Base-by-base conservation (phyloP, 2,329 filamentous ascomycete species). In the Fusarium sacchari region DNA sequence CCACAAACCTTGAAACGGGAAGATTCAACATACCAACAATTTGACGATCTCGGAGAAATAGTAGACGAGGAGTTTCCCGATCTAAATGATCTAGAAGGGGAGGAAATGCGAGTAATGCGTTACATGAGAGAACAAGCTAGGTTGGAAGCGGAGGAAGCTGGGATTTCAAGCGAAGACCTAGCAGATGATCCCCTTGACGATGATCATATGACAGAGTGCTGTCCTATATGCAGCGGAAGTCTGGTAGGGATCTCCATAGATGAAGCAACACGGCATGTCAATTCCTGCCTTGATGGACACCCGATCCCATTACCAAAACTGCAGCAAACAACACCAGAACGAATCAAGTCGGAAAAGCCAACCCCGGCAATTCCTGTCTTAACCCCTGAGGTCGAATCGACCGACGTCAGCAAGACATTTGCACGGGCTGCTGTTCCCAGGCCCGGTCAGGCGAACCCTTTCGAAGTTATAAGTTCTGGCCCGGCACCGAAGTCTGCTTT, bases 201-300 rank as follows among this genome's bases (percentile, higher is more conserved):
- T 28, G 78, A 77, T 15, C 70, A 75, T 26, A 72, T 77, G 62
- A 74, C 80, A 14, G 76, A 81, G 53, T 83, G 81, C 46, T 98
- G 95, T 80, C 96, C 96, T 2, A 91, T 98, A 34, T 98, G 96
- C 81, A 89, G 88, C 75, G 85, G 86, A 4, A 90, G 83, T 71
- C 84, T 98, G 39, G 83, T 81, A 22, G 91, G 90, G 0, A 80
- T 91, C 18, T 89, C 85, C 62, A 79, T 83, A 67, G 90, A 95
- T 79, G 89, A 96, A 76, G 92, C 91, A 15, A 93, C 92, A 12
- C 84, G 92, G 5, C 96, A 99, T 81, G 96, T 99, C 73, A 99
- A 99, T 80, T 90, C 92, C 15, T 99, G 96, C 82, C 86, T 99
- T 5, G 96, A 99, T 80, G 94, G 94, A 4, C 93, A 92, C 50